These are phyloP conservation scores for Lipomyces anomalus DNA, from an alignment of 805 yeast species.

Conservation along the genomic window DNA sequence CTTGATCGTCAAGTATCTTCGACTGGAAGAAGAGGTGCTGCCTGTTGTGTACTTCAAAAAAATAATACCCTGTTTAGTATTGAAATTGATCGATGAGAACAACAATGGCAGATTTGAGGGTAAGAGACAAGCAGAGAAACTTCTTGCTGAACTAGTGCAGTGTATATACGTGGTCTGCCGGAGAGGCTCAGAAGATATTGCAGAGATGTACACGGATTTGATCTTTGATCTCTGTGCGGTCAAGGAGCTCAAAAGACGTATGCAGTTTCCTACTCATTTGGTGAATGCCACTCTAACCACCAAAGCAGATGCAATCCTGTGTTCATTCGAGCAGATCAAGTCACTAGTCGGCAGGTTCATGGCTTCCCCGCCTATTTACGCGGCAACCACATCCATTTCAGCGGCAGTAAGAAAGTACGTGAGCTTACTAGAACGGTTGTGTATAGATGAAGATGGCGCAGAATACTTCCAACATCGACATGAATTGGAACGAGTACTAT, in stretches of 20 bases:
- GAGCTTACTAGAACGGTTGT: not conserved
- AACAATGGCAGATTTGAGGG: not conserved
- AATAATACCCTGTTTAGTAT: not conserved
- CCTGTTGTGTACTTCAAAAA: not conserved
- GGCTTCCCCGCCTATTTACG: not conserved
- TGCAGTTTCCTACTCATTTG: no score
- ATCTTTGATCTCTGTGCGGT: not conserved
- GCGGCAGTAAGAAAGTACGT: not conserved
- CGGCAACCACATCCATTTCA: not conserved
- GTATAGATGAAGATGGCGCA: not conserved
- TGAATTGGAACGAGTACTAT: constrained; percentile 3
- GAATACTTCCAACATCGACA: constrained; percentile 1
- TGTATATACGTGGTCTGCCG: not conserved
- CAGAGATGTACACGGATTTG: not conserved
- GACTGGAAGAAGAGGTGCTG: not conserved
- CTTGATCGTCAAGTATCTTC: not conserved
- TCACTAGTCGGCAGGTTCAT: no score
- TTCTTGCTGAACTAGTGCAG: not conserved
- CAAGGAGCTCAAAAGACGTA: not conserved
- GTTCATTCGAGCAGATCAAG: no score
- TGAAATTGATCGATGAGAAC: not conserved
- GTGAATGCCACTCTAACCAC: no score
- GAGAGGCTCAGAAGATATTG: not conserved
- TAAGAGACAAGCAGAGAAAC: not conserved
- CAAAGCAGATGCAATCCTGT: no score